Evolutionary conservation across 1,139 yeast genomes (phyloP), one percentile per base, ranked within the genome.

Genomic region (Geotrichum histeridarum): DNA sequence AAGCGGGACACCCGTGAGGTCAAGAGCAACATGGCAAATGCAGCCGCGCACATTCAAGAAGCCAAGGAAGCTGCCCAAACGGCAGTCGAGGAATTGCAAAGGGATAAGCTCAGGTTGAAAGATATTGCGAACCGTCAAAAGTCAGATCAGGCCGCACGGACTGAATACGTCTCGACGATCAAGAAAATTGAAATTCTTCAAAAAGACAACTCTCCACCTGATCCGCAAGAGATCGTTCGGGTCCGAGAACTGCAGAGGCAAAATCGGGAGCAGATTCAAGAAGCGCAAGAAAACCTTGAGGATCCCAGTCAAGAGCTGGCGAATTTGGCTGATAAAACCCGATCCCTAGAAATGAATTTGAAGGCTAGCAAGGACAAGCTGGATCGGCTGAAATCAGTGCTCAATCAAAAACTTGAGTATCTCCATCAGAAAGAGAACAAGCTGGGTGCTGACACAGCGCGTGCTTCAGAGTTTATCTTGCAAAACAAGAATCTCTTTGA

Each of bases 261-360:
- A n/a, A 33, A 17, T 8, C 32, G 8, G 12, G 41, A 17, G 39
- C 46, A 46, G 50, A 43, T 49, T 4, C 69, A 67, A 43, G 67
- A 60, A 5, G 57, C 64, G 45, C 65, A 76, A 42, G 73, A 75
- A 57, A 71, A 66, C 49, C 77, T 73, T 56, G 79, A 77, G 0
- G 78, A 75, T 53, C 79, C 82, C 8, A 68, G 67, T 50, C 75
- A 73, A 45, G 70, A 71, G 15, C 65, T 74, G 41, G 74, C 73
- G 36, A 75, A 71, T 38, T 71, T 76, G 14, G 66, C 72, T 39
- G 67, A 68, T 1, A 52, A 60, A 14, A 33, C 58, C 5, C 55
- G 50, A 6, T 48, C 45, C 52, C 39, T 54, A 42, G 42, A 54
- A n/a, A 12, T 38, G 42, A 54, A 27, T 42, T 43, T 33, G 50